These are phyloP conservation scores for Leccinum boreale DNA, from an alignment of 768 basidiomycete genomes.

Conservation along the genomic window DNA sequence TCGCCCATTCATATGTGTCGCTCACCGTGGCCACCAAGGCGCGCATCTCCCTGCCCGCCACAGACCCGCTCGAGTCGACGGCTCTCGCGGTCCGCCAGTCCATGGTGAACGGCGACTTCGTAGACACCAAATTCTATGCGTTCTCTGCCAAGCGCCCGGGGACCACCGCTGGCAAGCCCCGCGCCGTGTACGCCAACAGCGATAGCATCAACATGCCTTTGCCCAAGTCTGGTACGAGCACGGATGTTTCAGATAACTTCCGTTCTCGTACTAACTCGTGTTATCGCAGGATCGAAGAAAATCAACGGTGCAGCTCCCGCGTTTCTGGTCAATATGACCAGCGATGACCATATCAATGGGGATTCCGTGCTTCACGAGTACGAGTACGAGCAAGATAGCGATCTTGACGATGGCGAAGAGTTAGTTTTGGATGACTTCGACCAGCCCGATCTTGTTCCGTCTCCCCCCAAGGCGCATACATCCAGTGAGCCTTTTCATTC, in stretches of 20 bases:
- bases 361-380: slow-evolving; percentile 26
- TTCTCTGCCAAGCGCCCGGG: slow-evolving; percentile 19
- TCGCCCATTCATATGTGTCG: slow-evolving; percentile 18
- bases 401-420: slow-evolving; percentile 26
- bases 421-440: background rate
- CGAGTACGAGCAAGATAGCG: slow-evolving; percentile 28
- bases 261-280: background rate
- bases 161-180: slow-evolving; percentile 18
- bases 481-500: slow-evolving; percentile 5
- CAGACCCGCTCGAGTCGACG: slow-evolving; percentile 16
- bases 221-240: slow-evolving; percentile 17
- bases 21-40: slow-evolving; percentile 21
- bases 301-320: slow-evolving; percentile 1
- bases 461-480: slow-evolving; percentile 1
- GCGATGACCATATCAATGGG: slow-evolving; percentile 16
- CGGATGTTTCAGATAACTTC: background rate
- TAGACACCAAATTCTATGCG: slow-evolving; percentile 29
- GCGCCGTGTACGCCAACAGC: slow-evolving; percentile 23
- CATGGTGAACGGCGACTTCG: slow-evolving; percentile 24
- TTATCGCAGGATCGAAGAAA: slow-evolving; percentile 5
- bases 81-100: slow-evolving; percentile 22
- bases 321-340: slow-evolving; percentile 23
- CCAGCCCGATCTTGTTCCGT: background rate
- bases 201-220: slow-evolving; percentile 14
- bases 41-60: slow-evolving; percentile 1